phyloP scores from a whole-genome alignment of 345 rosid genomes.

The Conringia planisiliqua region DNA sequence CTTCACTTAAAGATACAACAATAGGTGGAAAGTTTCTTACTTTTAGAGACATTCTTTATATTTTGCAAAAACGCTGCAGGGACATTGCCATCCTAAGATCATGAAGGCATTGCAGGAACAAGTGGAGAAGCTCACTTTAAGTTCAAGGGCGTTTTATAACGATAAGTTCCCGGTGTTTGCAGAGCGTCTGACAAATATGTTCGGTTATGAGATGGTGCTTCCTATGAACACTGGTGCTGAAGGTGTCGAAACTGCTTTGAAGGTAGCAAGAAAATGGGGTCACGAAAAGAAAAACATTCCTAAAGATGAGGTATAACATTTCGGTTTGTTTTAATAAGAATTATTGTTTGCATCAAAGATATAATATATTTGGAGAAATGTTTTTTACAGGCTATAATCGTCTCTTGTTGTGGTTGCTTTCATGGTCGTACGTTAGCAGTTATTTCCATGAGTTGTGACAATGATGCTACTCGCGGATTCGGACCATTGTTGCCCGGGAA shows the following conservation, averaged over 20 bases:
- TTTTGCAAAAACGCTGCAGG: conserved; percentile 35
- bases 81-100: conserved; percentile 96
- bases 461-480: conserved; percentile 89
- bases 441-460: conserved; percentile 99
- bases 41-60: neutral
- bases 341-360: neutral
- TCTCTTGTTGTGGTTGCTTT: conserved; percentile 97
- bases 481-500: conserved; percentile 92
- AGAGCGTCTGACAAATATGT: conserved; percentile 69
- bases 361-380: neutral
- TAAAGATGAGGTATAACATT: conserved; percentile 57
- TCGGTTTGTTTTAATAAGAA: neutral
- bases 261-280: conserved; percentile 99
- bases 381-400: conserved; percentile 67
- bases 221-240: conserved; percentile 99
- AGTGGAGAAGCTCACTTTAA: conserved; percentile 76
- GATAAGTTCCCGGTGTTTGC: conserved; percentile 82
- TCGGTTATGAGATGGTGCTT: conserved; percentile 94
- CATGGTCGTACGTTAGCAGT: conserved; percentile 95
- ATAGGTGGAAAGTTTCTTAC: neutral
- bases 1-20: neutral
- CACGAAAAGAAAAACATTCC: conserved; percentile 72
- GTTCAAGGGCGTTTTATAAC: conserved; percentile 88
- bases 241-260: conserved; percentile 94
- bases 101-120: conserved; percentile 76